Conservation (phyloP, 805 yeast species). For the Ascoidea rubescens region DNA sequence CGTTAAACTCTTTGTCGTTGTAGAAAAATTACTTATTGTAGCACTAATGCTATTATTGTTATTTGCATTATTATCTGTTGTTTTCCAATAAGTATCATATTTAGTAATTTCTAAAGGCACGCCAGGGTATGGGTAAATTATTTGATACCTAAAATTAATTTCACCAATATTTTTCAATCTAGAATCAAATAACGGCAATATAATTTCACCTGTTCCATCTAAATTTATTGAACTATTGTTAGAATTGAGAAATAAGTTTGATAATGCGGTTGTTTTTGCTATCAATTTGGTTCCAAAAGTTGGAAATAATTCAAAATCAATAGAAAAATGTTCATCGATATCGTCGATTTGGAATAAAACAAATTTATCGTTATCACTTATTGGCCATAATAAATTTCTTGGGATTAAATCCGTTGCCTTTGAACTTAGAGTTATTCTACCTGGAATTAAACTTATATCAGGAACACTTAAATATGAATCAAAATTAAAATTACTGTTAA, state of each 20-base stretch:
- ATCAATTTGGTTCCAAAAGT: conserved; percentile 87
- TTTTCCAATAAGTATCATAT: conserved; percentile 95
- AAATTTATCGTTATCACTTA: conserved; percentile 47
- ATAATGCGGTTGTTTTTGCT: conserved; percentile 75
- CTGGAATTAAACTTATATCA: conserved; percentile 39
- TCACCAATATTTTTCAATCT: conserved; percentile 76
- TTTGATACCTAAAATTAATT: conserved; percentile 60
- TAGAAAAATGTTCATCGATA: conserved; percentile 53
- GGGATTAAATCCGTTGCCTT: conserved; percentile 70
- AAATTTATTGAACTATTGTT: conserved; percentile 21
- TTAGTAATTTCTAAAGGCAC: conserved; percentile 74
- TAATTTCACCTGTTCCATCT: conserved; percentile 22
- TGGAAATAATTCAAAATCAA: conserved; percentile 86
- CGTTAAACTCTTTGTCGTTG: conserved; percentile 10
- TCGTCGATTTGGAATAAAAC: conserved; percentile 77
- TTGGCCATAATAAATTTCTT: conserved; percentile 69
- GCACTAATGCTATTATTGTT: conserved; percentile 5
- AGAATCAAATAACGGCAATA: conserved; percentile 69
- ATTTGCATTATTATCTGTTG: conserved; percentile 43
- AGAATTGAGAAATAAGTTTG: conserved; percentile 30
- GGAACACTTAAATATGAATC: background rate
- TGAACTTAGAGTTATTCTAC: conserved; percentile 75
- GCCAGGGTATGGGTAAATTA: conserved; percentile 84
- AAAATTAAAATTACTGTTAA: too few relatives aligned
- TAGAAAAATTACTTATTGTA: conserved; percentile 1